Base-by-base conservation (phyloP, 2,329 filamentous ascomycete species). In the Thielaviopsis cerberus region DNA sequence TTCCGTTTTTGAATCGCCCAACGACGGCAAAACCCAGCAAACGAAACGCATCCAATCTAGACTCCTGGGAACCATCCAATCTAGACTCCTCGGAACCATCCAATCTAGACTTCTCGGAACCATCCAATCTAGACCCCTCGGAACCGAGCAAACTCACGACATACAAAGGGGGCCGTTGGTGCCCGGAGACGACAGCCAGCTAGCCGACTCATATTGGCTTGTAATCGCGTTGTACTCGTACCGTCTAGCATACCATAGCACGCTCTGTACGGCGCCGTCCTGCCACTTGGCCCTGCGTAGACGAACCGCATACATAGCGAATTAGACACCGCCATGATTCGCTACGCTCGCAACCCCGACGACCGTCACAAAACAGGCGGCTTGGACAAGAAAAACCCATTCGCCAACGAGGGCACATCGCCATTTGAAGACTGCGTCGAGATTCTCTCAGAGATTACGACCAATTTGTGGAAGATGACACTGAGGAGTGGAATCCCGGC, bases 371-470 rank as follows among this genome's bases (percentile, higher is more conserved):
- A 26, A 26, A 56, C 51, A 17, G 59, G 57, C 24, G 54, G 59
- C 26, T 30, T 58, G 6, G 63, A 62, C 62, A 59, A 63, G 52
- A 61, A 61, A 57, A 62, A 63, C 61, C 59, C 62, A 41, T 59
- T 63, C 54, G 62, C 61, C 51, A 59, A 62, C 48, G 27, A 65
- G 64, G 41, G 62, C 59, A 8, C 65, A 61, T 8, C 66, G 67
- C 23, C 70, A 70, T 60, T 54, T 73, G 59, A 68, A 67, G 63
- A 59, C n/a, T 54, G 48, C 24, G 22, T 59, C 20, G 58, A 57
- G 24, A 34, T 27, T 20, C 24, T 51, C 13, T 53, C 25, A 1
- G 50, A 59, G 15, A 30, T 53, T 24, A 26, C 54, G 13, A 48
- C 30, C 20, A 27, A 56, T 25, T 5, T 55, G n/a, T 52, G 54